These are phyloP conservation scores for Ganoderma boninense DNA, from an alignment of 1,284 basidiomycete species.

Conservation along the genomic window DNA sequence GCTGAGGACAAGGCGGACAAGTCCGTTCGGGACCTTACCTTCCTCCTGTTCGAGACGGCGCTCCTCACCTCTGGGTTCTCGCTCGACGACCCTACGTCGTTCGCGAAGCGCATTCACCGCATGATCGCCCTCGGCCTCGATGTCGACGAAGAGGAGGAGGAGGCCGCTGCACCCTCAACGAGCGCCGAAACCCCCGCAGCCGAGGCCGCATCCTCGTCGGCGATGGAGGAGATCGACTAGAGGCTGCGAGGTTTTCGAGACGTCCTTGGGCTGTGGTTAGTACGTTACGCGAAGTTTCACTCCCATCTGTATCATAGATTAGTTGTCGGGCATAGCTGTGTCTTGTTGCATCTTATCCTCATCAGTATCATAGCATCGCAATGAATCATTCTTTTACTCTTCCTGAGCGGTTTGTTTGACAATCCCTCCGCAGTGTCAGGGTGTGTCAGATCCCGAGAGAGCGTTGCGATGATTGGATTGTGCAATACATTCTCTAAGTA, in stretches of 20 bases:
- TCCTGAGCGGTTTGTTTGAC: neutral
- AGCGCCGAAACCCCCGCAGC: constrained; percentile 56
- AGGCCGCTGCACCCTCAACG: constrained; percentile 42
- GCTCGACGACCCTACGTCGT: constrained; percentile 94
- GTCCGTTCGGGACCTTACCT: constrained; percentile 96
- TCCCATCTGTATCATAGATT: constrained; percentile 34
- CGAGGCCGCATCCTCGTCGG: constrained; percentile 71
- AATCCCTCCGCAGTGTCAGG: neutral
- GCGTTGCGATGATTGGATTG: neutral
- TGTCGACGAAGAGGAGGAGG: constrained; percentile 76
- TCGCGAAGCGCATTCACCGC: constrained; percentile 96
- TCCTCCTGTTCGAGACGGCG: constrained; percentile 96
- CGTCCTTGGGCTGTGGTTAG: constrained; percentile 25
- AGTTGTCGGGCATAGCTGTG: constrained; percentile 37
- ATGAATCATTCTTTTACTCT: constrained; percentile 22
- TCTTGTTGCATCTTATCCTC: constrained; percentile 36
- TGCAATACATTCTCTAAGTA: too few relatives aligned
- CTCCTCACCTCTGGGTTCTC: constrained; percentile 95
- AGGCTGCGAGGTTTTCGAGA: constrained; percentile 28
- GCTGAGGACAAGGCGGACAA: constrained; percentile 98
- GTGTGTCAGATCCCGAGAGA: neutral
- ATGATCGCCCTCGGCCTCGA: constrained; percentile 93
- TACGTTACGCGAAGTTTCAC: constrained; percentile 22
- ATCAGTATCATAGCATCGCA: constrained; percentile 34
- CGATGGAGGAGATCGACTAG: constrained; percentile 90